Evolutionary conservation across 129 eudicot species (phyloP).

Genomic region (Escallonia herrerae): DNA sequence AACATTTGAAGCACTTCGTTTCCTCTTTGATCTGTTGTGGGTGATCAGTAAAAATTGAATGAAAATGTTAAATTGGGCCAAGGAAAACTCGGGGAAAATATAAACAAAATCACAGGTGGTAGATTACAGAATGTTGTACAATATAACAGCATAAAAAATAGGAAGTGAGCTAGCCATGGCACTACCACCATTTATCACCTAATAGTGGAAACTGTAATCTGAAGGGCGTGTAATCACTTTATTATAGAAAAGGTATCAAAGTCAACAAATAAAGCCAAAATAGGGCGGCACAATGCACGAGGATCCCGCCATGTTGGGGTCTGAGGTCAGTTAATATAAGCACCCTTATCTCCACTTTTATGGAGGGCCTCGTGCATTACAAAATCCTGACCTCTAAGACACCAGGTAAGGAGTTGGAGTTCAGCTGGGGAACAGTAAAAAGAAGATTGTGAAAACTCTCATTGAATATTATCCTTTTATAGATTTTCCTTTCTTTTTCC

Average conservation of each 20-base stretch:
- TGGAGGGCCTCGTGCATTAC: too few relatives aligned
- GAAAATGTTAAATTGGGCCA: conserved; percentile 2
- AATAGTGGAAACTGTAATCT: conserved; percentile 6
- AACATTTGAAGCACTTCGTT: conserved; percentile 54
- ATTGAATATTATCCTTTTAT: too few relatives aligned
- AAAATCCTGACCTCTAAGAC: too few relatives aligned
- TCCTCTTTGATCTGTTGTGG: conserved; percentile 75
- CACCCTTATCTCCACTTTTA: too few relatives aligned
- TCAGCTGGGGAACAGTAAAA: too few relatives aligned
- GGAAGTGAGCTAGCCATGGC: neutral
- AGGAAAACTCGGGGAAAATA: neutral
- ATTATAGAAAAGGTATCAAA: neutral
- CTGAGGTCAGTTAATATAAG: too few relatives aligned
- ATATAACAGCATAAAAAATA: neutral
- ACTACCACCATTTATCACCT: neutral
- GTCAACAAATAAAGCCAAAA: neutral
- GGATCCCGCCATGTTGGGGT: too few relatives aligned
- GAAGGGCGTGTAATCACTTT: neutral
- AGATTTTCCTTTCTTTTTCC: too few relatives aligned
- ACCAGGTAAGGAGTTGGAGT: too few relatives aligned
- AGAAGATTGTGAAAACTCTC: too few relatives aligned
- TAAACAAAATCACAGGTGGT: neutral
- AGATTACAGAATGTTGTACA: neutral
- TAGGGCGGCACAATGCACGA: neutral
- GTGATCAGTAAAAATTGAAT: conserved; percentile 4